Percentiles rank a stretch among this genome's conserved stretches.
Conservation (phyloP, 306 rosid species). For the Ormosia emarginata region DNA sequence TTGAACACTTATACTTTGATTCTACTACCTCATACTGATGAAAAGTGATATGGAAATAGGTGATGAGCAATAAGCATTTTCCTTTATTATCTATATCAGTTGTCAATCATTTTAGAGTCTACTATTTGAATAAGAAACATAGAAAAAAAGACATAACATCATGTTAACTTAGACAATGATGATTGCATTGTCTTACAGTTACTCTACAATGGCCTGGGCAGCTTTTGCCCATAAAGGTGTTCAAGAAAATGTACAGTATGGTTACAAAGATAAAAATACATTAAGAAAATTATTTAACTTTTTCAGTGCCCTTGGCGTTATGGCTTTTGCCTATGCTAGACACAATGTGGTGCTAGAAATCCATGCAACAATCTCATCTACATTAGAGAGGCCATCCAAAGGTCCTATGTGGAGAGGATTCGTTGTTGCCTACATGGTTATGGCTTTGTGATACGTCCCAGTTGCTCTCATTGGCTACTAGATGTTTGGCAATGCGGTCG, state of each 20-base stretch:
- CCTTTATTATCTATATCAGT: too few species aligned
- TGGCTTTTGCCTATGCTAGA: conserved; percentile 55
- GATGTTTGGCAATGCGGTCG: conserved; percentile 44
- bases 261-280: conserved; percentile 8
- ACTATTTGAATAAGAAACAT: too few species aligned
- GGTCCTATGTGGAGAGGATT: conserved; percentile 53
- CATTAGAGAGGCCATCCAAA: conserved; percentile 50
- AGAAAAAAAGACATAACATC: too few species aligned
- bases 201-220: conserved; percentile 52
- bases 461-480: conserved; percentile 48
- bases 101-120: too few species aligned
- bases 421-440: conserved; percentile 39
- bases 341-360: conserved; percentile 63
- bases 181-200: conserved; percentile 22
- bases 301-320: conserved; percentile 40
- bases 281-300: conserved; percentile 35
- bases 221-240: conserved; percentile 40
- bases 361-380: conserved; percentile 59
- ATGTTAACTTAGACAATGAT: not conserved
- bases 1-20: too few species aligned
- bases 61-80: too few species aligned
- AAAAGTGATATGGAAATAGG: too few species aligned
- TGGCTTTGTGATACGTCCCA: conserved; percentile 60
- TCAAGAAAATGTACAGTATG: conserved; percentile 31
- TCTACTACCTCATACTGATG: too few species aligned